phyloP scores from a whole-genome alignment of 257 asterid genomes.

The Linaria vulgaris region DNA sequence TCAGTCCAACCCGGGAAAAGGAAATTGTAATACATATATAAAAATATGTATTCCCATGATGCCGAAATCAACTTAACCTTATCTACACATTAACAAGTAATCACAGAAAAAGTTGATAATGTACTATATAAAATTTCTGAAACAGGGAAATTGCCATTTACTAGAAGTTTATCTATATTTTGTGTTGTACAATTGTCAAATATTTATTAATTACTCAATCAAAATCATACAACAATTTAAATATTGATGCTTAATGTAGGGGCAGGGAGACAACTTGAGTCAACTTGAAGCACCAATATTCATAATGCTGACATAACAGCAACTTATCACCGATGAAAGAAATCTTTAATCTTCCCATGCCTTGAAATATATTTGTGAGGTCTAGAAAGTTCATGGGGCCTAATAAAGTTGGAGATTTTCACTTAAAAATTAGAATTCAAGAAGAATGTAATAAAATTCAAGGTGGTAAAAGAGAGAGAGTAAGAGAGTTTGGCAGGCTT shows the following conservation, averaged over 20 bases:
- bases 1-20: no score
- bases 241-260: constrained; percentile 3
- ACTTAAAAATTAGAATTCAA: not conserved
- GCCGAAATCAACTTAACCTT: not conserved
- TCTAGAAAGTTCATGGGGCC: not conserved
- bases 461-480: not conserved
- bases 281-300: not conserved
- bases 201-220: not conserved
- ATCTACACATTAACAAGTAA: not conserved
- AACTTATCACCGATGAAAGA: no score
- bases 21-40: no score
- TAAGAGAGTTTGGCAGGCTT: constrained; percentile 6
- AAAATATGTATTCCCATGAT: not conserved
- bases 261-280: no score
- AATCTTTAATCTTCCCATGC: not conserved
- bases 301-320: not conserved
- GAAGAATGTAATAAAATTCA: not conserved
- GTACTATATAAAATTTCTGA: not conserved
- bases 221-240: constrained; percentile 2
- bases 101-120: not conserved
- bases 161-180: no score
- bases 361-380: not conserved
- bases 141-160: no score
- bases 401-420: not conserved
- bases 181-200: not conserved